Percentiles rank a stretch among this genome's conserved stretches.
Conservation (phyloP, 768 basidiomycete species). For the Cystofilobasidium macerans region DNA sequence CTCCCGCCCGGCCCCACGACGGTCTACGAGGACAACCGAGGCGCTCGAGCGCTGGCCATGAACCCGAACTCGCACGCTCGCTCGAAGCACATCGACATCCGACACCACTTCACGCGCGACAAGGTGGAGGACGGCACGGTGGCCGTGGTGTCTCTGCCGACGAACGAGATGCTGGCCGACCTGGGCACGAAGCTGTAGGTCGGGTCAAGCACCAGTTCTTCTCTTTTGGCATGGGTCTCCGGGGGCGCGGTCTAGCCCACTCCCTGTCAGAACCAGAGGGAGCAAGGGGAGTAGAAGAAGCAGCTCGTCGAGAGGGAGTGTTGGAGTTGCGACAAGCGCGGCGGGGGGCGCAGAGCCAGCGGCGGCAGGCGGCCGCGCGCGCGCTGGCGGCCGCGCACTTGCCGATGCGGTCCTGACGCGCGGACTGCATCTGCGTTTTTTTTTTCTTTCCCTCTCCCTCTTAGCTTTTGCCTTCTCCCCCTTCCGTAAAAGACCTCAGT, state of each 20-base stretch:
- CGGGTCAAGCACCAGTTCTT: not conserved
- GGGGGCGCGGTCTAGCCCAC: not conserved
- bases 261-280: not conserved
- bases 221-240: not conserved
- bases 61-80: slow-evolving; percentile 8
- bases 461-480: too few species aligned
- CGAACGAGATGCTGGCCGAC: not conserved
- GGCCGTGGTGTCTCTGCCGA: not conserved
- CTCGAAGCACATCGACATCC: slow-evolving; percentile 23
- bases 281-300: not conserved
- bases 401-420: too few species aligned
- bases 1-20: not conserved
- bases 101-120: slow-evolving; percentile 16
- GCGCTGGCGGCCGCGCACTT: too few species aligned
- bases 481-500: too few species aligned
- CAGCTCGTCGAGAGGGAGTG: not conserved
- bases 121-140: slow-evolving; percentile 3
- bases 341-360: too few species aligned
- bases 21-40: slow-evolving; percentile 1
- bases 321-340: too few species aligned
- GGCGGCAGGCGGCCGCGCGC: too few species aligned
- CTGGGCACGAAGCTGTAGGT: not conserved
- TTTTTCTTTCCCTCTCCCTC: too few species aligned
- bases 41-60: not conserved
- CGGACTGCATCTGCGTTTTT: too few species aligned